Base-by-base conservation (phyloP, 106 monocot species). In the Dioscorea dumetorum region DNA sequence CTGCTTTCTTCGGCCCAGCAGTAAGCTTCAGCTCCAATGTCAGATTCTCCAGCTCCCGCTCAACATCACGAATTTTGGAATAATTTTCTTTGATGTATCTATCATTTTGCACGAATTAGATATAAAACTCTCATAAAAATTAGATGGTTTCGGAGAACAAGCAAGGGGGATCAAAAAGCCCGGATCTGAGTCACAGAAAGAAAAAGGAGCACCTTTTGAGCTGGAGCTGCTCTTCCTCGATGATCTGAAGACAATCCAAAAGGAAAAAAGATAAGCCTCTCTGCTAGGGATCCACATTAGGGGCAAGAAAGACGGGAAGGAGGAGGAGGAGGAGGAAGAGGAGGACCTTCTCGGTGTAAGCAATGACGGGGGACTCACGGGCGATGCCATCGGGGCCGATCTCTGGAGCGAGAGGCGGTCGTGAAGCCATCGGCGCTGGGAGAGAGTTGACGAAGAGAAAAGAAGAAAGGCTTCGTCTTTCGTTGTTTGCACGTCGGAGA, bases 81-180 rank as follows among this genome's bases (percentile, higher is more conserved):
- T 99, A 99, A 67, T 99, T 99, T 67, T 99, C 92, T 76, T 87
- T 73, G 63, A 99, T 99, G 71, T 99, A 99, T 79, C 92, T 92
- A 84, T 67, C 11, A 15, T 23, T 62, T 9, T 15, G 10, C 41
- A 34, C 18, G 18, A n/a, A 6, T 33, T 15, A 54, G 35, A 22
- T 33, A 35, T 28, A 69, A 12, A 56, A 34, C 33, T 69, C 54
- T 28, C 56, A 24, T 28, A 0, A 41, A 6, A 41, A 41, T 41
- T 41, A 41, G 41, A 41, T 41, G 3, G 32, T 1, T 54, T 54
- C 54, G 15, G 8, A 15, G 15, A 54, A 54, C 19, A 18, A 18
- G 54, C 15, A 54, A 16, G 19, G 19, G 28, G 54, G 18, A 54
- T 16, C 3, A 4, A 8, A 54, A 54, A 19, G 22, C 12, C 59